Conservation (phyloP, 164 flowering plant genomes). For the Aristolochia californica region DNA sequence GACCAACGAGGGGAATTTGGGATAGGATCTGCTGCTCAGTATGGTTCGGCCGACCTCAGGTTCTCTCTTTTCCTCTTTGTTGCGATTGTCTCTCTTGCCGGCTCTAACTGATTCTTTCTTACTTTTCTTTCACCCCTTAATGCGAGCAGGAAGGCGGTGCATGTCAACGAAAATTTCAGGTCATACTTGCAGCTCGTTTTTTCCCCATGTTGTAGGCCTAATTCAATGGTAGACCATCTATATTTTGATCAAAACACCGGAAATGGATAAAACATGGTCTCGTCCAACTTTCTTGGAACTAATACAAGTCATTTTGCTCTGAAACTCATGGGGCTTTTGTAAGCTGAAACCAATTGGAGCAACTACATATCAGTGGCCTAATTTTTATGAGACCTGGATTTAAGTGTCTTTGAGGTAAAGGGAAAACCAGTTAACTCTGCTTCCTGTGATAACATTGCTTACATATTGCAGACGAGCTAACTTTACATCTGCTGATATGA, state of each 20-base stretch:
- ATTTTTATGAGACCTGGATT: no score
- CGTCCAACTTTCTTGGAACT: no score
- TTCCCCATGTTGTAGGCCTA: no score
- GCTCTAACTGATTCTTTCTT: not conserved
- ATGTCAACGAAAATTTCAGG: slow-evolving; percentile 93
- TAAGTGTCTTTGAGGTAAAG: no score
- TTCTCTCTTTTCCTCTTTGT: slow-evolving; percentile 5
- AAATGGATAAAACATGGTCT: no score
- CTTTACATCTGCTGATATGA: slow-evolving; percentile 95
- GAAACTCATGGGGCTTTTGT: no score
- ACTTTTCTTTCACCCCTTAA: slow-evolving; percentile 3
- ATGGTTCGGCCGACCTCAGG: slow-evolving; percentile 88
- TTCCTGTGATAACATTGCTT: not conserved
- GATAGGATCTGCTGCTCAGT: slow-evolving; percentile 95
- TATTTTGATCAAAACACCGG: not conserved
- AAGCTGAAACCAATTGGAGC: no score
- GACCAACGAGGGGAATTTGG: slow-evolving; percentile 85
- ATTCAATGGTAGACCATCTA: no score
- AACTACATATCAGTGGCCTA: no score
- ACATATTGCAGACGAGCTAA: slow-evolving; percentile 68
- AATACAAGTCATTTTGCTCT: no score
- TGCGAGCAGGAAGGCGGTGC: slow-evolving; percentile 71
- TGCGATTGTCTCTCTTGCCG: not conserved
- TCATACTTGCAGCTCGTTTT: slow-evolving; percentile 8
- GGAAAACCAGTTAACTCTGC: no score